Percentiles rank a stretch among this genome's conserved stretches.
phyloP scores from a whole-genome alignment of 139 green algal species.

The Pseudopediastrum boryanum region DNA sequence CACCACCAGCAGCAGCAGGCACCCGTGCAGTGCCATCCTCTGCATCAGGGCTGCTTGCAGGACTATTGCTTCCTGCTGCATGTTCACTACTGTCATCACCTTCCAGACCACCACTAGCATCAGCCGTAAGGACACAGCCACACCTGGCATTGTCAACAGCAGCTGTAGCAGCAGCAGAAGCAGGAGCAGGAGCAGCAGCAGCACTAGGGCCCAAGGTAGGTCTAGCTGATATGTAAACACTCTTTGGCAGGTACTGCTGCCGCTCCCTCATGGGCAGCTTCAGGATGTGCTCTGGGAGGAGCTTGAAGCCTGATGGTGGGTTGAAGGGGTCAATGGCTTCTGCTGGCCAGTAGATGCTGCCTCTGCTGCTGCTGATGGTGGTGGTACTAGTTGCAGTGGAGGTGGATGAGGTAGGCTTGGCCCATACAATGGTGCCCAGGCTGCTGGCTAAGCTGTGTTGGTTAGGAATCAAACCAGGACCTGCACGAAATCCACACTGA shows the following conservation, averaged over 20 bases:
- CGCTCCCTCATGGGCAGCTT: constrained; percentile 41
- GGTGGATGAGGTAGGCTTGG: neutral
- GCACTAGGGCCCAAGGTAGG: too few relatives aligned
- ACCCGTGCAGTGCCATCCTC: neutral
- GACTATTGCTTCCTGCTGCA: constrained; percentile 8
- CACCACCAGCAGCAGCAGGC: neutral
- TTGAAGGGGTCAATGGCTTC: constrained; percentile 68
- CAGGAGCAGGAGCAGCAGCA: constrained; percentile 16
- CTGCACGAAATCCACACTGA: too few relatives aligned
- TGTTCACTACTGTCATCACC: neutral
- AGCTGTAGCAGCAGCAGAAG: neutral
- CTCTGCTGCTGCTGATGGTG: neutral
- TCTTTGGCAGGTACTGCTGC: constrained; percentile 32
- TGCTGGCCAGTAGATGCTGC: constrained; percentile 55
- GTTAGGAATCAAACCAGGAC: neutral
- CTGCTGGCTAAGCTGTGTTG: constrained; percentile 25
- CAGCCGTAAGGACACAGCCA: neutral
- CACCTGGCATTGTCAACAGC: neutral
- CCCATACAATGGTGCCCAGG: constrained; percentile 28
- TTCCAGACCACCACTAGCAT: neutral
- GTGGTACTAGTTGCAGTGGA: neutral
- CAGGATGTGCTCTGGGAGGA: constrained; percentile 45
- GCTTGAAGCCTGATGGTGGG: constrained; percentile 41
- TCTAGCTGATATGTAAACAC: too few relatives aligned
- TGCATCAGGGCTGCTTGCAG: neutral